Base-by-base conservation (phyloP, 2,329 filamentous ascomycete genomes). In the Cercospora nicotianae region DNA sequence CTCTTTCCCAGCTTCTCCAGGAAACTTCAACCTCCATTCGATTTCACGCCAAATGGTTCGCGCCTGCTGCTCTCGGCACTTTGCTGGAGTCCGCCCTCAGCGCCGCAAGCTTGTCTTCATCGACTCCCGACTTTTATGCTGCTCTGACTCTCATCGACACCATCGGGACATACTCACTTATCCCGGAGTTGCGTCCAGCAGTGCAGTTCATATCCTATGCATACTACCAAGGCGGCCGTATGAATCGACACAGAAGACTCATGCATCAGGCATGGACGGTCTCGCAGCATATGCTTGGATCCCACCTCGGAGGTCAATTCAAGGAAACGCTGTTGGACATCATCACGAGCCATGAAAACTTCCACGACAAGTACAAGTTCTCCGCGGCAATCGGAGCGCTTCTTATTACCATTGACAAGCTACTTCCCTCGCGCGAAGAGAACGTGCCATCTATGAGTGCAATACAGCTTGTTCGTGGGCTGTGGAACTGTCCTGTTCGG, bases 41-140 rank as follows among this genome's bases (percentile, higher is more conserved):
- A 20, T 75, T 72, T 60, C 70, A 77, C 62, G 75, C 76, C 26
- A 77, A 77, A 64, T 77, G 76, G 76, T 77, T 78, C 59, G 72
- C 72, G 1, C 74, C 73, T 5, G 60, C 42, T 10, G 69, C 70
- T 12, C 69, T 78, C 9, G 63, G 64, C 18, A 68, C 59, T 13
- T 66, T 78, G 3, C 60, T 77, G 13, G 58, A 69, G 36, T 69
- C 64, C 13, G 70, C 74, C 5, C 64, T 77, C n/a, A 68, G 72
- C n/a, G 70, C 69, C 10, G 72, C 73, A 18, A 71, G 70, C 45
- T 62, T 64, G 12, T 77, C 75, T 3, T 75, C 73, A 10, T 72
- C 75, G 28, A 77, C 76, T 16, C 60, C 68, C 30, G 76, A 76
- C 36, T 64, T 77, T 12, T 72, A 72, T 31, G 74, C 75, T 6